These are phyloP conservation scores for Trichocomaceae sp. DNA, from an alignment of 2,329 filamentous ascomycete species.

Conservation along the genomic window DNA sequence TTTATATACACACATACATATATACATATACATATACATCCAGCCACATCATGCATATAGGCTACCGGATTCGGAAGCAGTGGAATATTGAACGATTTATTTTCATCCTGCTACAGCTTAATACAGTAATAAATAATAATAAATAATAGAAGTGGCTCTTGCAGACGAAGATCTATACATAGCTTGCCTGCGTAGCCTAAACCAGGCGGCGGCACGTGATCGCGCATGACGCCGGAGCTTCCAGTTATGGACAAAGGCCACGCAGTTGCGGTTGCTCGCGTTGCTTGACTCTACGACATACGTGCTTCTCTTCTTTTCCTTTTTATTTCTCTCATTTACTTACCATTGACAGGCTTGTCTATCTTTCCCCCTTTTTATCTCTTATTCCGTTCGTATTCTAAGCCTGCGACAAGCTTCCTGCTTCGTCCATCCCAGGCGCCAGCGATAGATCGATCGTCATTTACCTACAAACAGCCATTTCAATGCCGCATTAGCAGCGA, in stretches of 20 bases:
- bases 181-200: no score
- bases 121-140: no score
- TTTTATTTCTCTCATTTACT: background rate
- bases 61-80: background rate
- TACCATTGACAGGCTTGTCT: background rate
- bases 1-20: background rate
- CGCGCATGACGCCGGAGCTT: conserved; percentile 16
- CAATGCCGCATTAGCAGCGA: conserved; percentile 10
- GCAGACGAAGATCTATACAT: no score
- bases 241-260: background rate
- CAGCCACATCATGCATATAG: background rate
- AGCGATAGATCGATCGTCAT: background rate
- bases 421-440: background rate
- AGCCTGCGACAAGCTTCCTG: background rate
- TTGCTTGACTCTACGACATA: background rate
- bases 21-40: conserved; percentile 3
- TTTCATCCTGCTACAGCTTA: background rate
- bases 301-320: background rate
- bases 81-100: background rate
- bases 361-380: background rate
- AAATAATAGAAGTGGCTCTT: background rate
- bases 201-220: conserved; percentile 23
- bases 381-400: background rate
- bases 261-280: no score
- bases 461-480: background rate